These are phyloP conservation scores for Cyberlindnera mississippiensis DNA, from an alignment of 805 yeast genomes.

Conservation along the genomic window DNA sequence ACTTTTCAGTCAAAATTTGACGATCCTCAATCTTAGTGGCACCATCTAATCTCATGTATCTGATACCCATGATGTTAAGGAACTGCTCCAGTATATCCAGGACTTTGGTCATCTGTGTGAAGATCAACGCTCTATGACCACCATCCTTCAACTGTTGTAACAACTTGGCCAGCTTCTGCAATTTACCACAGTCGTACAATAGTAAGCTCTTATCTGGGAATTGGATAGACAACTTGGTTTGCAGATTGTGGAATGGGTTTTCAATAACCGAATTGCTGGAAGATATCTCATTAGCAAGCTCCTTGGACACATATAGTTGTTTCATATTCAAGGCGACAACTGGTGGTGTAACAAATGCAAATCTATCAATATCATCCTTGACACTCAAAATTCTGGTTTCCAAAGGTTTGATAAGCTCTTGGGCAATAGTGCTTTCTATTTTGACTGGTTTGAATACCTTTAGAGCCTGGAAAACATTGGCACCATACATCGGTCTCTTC, in stretches of 20 bases:
- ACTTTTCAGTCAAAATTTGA: constrained; percentile 87
- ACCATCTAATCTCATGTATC: constrained; percentile 94
- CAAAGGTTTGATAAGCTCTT: constrained; percentile 40
- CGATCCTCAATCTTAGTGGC: constrained; percentile 97
- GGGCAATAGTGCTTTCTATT: constrained; percentile 9
- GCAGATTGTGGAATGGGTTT: constrained; percentile 73
- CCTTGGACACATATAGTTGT: constrained; percentile 44
- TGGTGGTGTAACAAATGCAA: constrained; percentile 83
- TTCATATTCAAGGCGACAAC: constrained; percentile 75
- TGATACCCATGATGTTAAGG: constrained; percentile 87
- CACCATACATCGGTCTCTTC: constrained; percentile 65
- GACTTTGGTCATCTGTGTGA: constrained; percentile 98
- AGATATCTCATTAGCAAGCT: constrained; percentile 26
- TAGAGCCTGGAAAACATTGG: constrained; percentile 46
- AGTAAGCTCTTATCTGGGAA: constrained; percentile 92
- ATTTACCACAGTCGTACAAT: constrained; percentile 95
- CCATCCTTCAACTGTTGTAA: constrained; percentile 73
- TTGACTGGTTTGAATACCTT: constrained; percentile 31
- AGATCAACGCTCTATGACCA: constrained; percentile 92
- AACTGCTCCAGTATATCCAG: constrained; percentile 91
- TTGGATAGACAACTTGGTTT: constrained; percentile 83
- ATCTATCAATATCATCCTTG: constrained; percentile 60
- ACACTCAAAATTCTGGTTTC: constrained; percentile 37
- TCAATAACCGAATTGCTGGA: constrained; percentile 30
- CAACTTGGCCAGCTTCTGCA: constrained; percentile 76